phyloP scores from a whole-genome alignment of 495 filamentous ascomycete genomes.

The Neurospora africana region DNA sequence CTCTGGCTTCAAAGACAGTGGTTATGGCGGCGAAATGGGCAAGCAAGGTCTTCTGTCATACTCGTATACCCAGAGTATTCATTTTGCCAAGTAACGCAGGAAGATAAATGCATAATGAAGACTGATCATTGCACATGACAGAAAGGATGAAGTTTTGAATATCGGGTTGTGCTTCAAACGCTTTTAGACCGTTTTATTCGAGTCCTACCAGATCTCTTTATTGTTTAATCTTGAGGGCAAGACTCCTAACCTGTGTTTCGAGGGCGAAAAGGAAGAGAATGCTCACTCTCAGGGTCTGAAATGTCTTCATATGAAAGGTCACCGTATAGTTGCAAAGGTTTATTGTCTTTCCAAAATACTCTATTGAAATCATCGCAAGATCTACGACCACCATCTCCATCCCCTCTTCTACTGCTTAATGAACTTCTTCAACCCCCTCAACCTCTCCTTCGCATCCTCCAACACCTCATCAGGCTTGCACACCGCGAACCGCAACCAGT shows the following conservation, averaged over 20 bases:
- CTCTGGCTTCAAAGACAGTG: conserved; percentile 54
- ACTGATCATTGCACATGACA: not conserved
- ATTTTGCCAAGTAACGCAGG: conserved; percentile 23
- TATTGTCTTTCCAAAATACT: not conserved
- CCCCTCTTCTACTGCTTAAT: conserved; percentile 26
- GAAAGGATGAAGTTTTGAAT: not conserved
- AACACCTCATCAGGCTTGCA: conserved; percentile 91
- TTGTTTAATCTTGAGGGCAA: not conserved
- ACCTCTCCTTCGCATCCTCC: conserved; percentile 78
- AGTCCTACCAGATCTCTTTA: not conserved
- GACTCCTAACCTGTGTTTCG: not conserved
- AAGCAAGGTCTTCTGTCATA: conserved; percentile 48
- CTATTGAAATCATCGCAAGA: not conserved
- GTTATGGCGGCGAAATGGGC: conserved; percentile 55
- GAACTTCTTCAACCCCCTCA: conserved; percentile 79
- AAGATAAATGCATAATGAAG: not conserved
- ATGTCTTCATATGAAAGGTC: not conserved
- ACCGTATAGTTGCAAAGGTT: not conserved
- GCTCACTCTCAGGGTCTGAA: not conserved
- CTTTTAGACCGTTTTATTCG: not conserved
- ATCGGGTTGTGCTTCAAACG: not conserved
- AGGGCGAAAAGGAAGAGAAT: not conserved
- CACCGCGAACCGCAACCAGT: conserved; percentile 90
- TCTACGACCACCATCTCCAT: not conserved
- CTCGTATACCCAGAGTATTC: conserved; percentile 43